A percentile compares a stretch with the other conserved stretches of the same genome.
Evolutionary conservation across 805 yeast species (phyloP).

Genomic region (Wickerhamiella qilinensis): DNA sequence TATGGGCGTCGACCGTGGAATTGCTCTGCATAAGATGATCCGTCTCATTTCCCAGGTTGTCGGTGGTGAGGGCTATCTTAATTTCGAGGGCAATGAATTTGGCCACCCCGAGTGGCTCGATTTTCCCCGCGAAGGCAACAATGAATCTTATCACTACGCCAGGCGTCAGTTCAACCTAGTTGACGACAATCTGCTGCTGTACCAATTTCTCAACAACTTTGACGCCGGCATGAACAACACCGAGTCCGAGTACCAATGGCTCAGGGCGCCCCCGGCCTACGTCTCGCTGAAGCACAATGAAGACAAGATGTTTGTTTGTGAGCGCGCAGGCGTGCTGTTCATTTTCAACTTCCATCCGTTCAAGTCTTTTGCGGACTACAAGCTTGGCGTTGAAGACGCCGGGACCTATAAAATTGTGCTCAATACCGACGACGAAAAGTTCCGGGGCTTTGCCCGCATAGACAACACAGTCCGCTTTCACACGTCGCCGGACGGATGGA

Average conservation of each 20-base stretch:
- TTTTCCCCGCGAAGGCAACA: constrained; percentile 83
- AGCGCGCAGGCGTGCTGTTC: constrained; percentile 71
- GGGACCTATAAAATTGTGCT: constrained; percentile 65
- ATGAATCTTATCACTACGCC: constrained; percentile 81
- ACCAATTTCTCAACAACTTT: constrained; percentile 62
- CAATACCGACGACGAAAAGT: constrained; percentile 52
- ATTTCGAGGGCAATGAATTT: constrained; percentile 95
- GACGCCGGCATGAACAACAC: constrained; percentile 71
- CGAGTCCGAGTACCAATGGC: constrained; percentile 58
- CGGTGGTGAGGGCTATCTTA: constrained; percentile 96
- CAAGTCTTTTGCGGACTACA: constrained; percentile 67
- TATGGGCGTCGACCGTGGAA: constrained; percentile 72
- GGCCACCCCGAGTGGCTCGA: constrained; percentile 99
- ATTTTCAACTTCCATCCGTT: constrained; percentile 84
- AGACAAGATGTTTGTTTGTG: constrained; percentile 81
- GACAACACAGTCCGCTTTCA: constrained; percentile 38
- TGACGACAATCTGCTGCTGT: constrained; percentile 65
- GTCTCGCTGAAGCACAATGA: constrained; percentile 75
- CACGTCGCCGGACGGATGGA: constrained; percentile 70
- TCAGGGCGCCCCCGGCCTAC: constrained; percentile 60
- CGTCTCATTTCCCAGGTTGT: constrained; percentile 71
- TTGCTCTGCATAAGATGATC: constrained; percentile 81
- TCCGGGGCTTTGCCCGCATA: constrained; percentile 72
- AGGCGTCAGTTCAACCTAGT: constrained; percentile 85
- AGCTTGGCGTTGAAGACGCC: constrained; percentile 71